A percentile compares a stretch with the other conserved stretches of the same genome.
phyloP scores from a whole-genome alignment of 2,329 filamentous ascomycete genomes.

The Arthrobotrys iridis region DNA sequence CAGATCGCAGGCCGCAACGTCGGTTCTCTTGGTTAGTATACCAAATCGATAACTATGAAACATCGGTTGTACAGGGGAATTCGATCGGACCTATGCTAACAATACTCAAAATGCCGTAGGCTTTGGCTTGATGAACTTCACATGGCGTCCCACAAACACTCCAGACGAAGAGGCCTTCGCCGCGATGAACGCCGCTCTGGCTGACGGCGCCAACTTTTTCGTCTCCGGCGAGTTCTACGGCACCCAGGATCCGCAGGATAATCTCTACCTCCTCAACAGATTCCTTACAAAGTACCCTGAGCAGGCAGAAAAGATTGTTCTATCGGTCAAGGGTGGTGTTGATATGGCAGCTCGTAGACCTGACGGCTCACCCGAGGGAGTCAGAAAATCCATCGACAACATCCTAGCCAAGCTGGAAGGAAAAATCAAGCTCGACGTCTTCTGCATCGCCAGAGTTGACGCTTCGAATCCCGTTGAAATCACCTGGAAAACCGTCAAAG shows the following conservation, averaged over 20 bases:
- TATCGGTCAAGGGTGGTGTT: constrained; percentile 71
- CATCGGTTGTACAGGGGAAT: not conserved
- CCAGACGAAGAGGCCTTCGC: constrained; percentile 67
- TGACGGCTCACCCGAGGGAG: constrained; percentile 67
- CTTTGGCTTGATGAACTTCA: constrained; percentile 59
- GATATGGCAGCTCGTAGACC: constrained; percentile 61
- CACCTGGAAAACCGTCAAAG: constrained; percentile 64
- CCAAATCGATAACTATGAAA: too few relatives aligned
- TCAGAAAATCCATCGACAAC: constrained; percentile 70
- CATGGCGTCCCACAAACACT: constrained; percentile 59
- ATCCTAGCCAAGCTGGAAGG: constrained; percentile 66
- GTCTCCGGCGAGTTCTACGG: constrained; percentile 75
- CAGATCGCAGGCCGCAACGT: constrained; percentile 27
- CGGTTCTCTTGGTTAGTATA: constrained; percentile 30
- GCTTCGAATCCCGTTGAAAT: constrained; percentile 63
- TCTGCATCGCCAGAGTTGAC: constrained; percentile 70
- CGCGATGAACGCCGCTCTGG: constrained; percentile 66
- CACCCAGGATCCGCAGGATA: constrained; percentile 67
- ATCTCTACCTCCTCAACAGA: constrained; percentile 68
- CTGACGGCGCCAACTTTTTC: constrained; percentile 67
- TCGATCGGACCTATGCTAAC: not conserved
- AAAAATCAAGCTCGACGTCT: constrained; percentile 71
- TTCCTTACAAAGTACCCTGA: constrained; percentile 74
- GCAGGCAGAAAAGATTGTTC: constrained; percentile 70
- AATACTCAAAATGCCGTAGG: constrained; percentile 16